phyloP scores from a whole-genome alignment of 768 basidiomycete species.

The Ramaria sp. region DNA sequence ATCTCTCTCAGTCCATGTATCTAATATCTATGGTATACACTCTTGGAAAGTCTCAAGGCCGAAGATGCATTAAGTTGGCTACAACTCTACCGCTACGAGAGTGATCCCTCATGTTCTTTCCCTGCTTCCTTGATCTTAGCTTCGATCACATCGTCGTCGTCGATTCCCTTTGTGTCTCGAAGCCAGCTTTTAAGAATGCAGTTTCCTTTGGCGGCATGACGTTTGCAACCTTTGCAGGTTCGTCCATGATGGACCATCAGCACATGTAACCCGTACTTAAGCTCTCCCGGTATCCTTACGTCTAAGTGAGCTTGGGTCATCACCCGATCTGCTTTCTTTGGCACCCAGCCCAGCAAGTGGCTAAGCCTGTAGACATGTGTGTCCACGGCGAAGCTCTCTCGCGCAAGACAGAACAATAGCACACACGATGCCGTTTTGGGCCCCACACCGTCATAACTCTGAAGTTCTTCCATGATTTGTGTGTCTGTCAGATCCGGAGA shows the following conservation, averaged over 20 bases:
- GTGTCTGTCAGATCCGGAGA: slow-evolving; percentile 27
- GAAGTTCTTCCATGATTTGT: slow-evolving; percentile 45
- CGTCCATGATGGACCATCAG: slow-evolving; percentile 50
- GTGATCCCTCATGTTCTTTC: neutral
- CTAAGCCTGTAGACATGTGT: slow-evolving; percentile 50
- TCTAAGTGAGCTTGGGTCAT: slow-evolving; percentile 50
- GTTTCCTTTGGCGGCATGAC: slow-evolving; percentile 17
- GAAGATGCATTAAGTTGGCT: too few relatives aligned
- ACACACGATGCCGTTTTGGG: slow-evolving; percentile 59
- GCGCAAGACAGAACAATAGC: slow-evolving; percentile 46
- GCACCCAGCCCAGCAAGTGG: slow-evolving; percentile 39
- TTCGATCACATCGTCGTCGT: slow-evolving; percentile 15
- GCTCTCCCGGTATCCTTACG: slow-evolving; percentile 34
- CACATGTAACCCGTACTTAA: slow-evolving; percentile 49
- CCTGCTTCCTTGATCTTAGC: neutral
- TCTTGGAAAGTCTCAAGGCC: too few relatives aligned
- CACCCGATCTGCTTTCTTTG: slow-evolving; percentile 34
- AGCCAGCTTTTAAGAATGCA: slow-evolving; percentile 30
- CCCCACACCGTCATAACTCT: slow-evolving; percentile 47
- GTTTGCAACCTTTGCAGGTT: slow-evolving; percentile 43
- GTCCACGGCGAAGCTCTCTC: slow-evolving; percentile 55
- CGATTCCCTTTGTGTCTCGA: slow-evolving; percentile 15
- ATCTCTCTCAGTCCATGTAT: too few relatives aligned
- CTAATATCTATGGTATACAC: too few relatives aligned
- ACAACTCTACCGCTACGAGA: too few relatives aligned